Base-by-base conservation (phyloP, 106 monocot species). In the Amphibolis antarctica region DNA sequence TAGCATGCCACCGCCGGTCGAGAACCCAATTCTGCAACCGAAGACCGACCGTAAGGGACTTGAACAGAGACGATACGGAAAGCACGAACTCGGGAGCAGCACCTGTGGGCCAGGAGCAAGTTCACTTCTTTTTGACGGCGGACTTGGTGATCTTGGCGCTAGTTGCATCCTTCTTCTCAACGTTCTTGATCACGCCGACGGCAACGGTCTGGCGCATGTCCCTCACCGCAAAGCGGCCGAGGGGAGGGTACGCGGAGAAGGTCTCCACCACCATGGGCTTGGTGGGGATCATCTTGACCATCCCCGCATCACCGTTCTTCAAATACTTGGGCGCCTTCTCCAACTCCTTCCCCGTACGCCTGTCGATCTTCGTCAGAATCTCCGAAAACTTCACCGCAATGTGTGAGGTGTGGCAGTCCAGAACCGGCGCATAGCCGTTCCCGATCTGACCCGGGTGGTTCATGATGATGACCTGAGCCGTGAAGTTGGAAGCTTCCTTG, bases 211-310 rank as follows among this genome's bases (percentile, higher is more conserved):
- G 80, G 60, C 87, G 74, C 87, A 83, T 81, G 75, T 88, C 87
- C 66, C 83, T 71, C 0, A 88, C 83, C 12, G 87, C 78, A 36
- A 48, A 48, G 14, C 14, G 18, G 5, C 87, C 87, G 0, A 88
- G 74, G 0, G 87, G 87, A 0, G 87, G 83, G 65, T 88, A 88
- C 72, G 77, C 83, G 1, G 83, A 66, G 76, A 88, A 88, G 3
- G 87, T 83, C 75, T 88, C 87, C 47, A 88, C 87, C 12, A 88
- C 87, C 87, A 88, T 83, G 1, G 83, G 87, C 67, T 88, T 88
- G 25, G 87, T 78, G 1, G 83, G 87, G 66, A 88, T 55, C 87
- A 88, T 88, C 83, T 80, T 88, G 26, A 88, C 77, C 12, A 83
- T 31, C 10, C 83, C 86, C 6, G 86, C 86, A 70, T 86, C 86